Evolutionary conservation across 2,329 filamentous ascomycete species (phyloP).

Genomic region (Ophiocordyceps robertsii): DNA sequence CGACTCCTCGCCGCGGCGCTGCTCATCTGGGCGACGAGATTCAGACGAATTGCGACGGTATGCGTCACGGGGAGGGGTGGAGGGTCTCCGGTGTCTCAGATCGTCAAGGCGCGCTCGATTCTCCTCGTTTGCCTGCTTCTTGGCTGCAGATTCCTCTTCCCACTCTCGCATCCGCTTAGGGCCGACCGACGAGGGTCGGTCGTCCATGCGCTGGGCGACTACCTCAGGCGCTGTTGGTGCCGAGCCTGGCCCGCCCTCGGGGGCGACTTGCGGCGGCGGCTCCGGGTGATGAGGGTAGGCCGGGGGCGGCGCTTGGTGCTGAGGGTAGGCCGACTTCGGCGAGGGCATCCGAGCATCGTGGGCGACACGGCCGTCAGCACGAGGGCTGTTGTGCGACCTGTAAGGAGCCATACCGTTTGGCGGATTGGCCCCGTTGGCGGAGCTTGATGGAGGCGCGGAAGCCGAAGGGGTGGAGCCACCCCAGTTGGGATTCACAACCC

Average conservation of each 20-base stretch:
- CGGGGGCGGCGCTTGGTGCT: slow-evolving; percentile 45
- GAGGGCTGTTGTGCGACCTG: slow-evolving; percentile 57
- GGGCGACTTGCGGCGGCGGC: slow-evolving; percentile 41
- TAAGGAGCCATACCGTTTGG: slow-evolving; percentile 54
- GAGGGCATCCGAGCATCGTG: slow-evolving; percentile 81
- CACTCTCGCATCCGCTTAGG: slow-evolving; percentile 84
- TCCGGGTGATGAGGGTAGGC: slow-evolving; percentile 62
- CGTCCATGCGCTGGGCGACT: slow-evolving; percentile 44
- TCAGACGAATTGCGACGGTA: slow-evolving; percentile 72
- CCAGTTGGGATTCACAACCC: slow-evolving; percentile 48
- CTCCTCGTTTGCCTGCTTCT: slow-evolving; percentile 85
- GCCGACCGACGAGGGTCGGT: slow-evolving; percentile 66
- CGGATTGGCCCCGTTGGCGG: slow-evolving; percentile 22
- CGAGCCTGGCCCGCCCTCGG: slow-evolving; percentile 37
- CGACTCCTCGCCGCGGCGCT: slow-evolving; percentile 44
- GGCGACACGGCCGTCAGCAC: slow-evolving; percentile 63
- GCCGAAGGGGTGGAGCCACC: slow-evolving; percentile 36
- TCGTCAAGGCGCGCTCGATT: slow-evolving; percentile 78
- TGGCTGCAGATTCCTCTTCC: slow-evolving; percentile 68
- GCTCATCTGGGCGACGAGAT: slow-evolving; percentile 50
- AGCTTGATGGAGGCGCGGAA: slow-evolving; percentile 22
- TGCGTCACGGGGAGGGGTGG: slow-evolving; percentile 55
- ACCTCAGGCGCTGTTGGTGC: slow-evolving; percentile 47
- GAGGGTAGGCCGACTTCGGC: slow-evolving; percentile 75
- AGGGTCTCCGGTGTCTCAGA: slow-evolving; percentile 63